Percentiles rank a stretch among this genome's conserved stretches.
Conservation (phyloP, 495 filamentous ascomycete species). For the Neurospora sp. region DNA sequence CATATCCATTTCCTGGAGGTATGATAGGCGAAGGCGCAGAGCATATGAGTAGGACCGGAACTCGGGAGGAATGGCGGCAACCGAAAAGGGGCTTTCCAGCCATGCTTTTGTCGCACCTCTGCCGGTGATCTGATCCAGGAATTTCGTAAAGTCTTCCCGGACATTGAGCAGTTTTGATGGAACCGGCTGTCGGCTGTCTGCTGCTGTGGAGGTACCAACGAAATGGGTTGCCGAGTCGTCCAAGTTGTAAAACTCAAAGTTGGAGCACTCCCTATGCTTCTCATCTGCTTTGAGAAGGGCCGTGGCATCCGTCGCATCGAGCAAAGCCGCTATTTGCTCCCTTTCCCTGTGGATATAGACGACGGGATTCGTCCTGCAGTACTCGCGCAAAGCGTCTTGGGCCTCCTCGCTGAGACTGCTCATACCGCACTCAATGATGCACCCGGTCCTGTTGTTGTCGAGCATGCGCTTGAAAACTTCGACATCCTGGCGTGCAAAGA, state of each 20-base stretch:
- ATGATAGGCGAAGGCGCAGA: constrained; percentile 52
- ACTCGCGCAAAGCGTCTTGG: constrained; percentile 48
- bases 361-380: constrained; percentile 57
- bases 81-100: constrained; percentile 62
- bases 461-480: constrained; percentile 58
- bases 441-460: constrained; percentile 48
- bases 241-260: constrained; percentile 73
- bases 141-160: constrained; percentile 63
- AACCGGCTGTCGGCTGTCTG: constrained; percentile 28
- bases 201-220: constrained; percentile 18
- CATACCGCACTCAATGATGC: constrained; percentile 64
- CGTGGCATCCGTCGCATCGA: constrained; percentile 49
- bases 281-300: constrained; percentile 44
- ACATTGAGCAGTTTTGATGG: constrained; percentile 55
- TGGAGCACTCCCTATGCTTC: constrained; percentile 55
- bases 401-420: constrained; percentile 42
- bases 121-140: constrained; percentile 57
- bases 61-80: constrained; percentile 57
- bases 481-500: constrained; percentile 52
- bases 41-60: constrained; percentile 56
- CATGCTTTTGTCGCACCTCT: constrained; percentile 43
- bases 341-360: constrained; percentile 64
- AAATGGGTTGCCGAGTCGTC: constrained; percentile 26
- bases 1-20: constrained; percentile 42
- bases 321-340: constrained; percentile 50